These are phyloP conservation scores for Penicillium parvum DNA, from an alignment of 495 filamentous ascomycete species.

Conservation along the genomic window DNA sequence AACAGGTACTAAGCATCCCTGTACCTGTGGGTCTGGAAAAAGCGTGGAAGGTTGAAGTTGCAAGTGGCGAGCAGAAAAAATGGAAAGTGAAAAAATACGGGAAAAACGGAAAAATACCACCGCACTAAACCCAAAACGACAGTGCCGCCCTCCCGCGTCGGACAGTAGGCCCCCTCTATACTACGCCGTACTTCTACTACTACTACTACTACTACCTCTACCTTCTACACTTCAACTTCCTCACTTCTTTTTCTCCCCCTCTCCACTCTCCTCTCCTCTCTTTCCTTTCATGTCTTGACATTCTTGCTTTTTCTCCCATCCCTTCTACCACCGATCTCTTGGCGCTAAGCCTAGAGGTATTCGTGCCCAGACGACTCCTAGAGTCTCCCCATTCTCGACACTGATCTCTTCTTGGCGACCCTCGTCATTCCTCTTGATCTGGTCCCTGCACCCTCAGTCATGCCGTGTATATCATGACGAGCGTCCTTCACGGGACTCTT, in stretches of 20 bases:
- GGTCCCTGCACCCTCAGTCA: conserved; percentile 21
- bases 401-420: conserved; percentile 27
- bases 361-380: conserved; percentile 30
- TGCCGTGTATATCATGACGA: conserved; percentile 46
- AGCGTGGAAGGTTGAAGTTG: conserved; percentile 8
- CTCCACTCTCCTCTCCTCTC: conserved; percentile 11
- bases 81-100: not conserved
- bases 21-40: conserved; percentile 17
- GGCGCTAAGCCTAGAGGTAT: conserved; percentile 19
- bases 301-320: too few relatives aligned
- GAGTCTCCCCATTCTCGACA: conserved; percentile 33
- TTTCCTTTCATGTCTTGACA: not conserved
- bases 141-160: conserved; percentile 23
- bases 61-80: conserved; percentile 4
- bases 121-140: conserved; percentile 23
- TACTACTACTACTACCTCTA: conserved; percentile 9
- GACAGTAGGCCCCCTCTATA: conserved; percentile 6
- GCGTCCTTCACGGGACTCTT: conserved; percentile 38
- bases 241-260: conserved; percentile 1
- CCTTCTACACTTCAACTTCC: conserved; percentile 13
- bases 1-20: conserved; percentile 16
- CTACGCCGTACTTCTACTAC: conserved; percentile 8
- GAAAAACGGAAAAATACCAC: conserved; percentile 10
- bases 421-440: conserved; percentile 12
- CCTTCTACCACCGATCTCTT: conserved; percentile 22